Evolutionary conservation across 164 flowering plant genomes (phyloP), one percentile per base, ranked within the genome.

Genomic region (Magnolia sinica): DNA sequence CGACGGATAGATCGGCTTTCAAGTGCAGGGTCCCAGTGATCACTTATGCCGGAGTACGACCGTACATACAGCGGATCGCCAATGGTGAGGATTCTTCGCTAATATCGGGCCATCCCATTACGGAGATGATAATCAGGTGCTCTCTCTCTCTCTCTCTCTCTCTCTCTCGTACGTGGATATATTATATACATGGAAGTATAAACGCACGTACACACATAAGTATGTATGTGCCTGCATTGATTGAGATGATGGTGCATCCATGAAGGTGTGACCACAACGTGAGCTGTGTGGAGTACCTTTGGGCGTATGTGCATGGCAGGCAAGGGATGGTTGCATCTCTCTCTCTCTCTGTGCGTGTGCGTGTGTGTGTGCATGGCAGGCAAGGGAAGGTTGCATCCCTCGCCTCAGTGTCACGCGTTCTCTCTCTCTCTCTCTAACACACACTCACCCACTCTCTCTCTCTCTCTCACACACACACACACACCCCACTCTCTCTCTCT

Each of bases 41-140:
- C 9, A 85, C 83, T 65, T 94, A 94, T 61, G 82, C 82, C 66
- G 77, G 72, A 29, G 82, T 92, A 51, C 85, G 75, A 24, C 97
- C 98, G 31, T 89, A 87, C 76, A 88, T 94, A 71, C 88, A 87
- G 24, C 81, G 92, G 74, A 91, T 94, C 61, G 91, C 89, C 23
- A 83, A 88, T 78, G 96, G 98, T 0, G 94, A 91, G 79, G 87
- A 84, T 72, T 89, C 86, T 18, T 81, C 89, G 51, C 87, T 94
- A 72, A 77, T 92, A 10, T 84, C 94, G 2, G 85, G 85, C 22
- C 91, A 86, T 51, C 92, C 92, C 22, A 87, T 94, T 22, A 86
- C 90, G 27, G 97, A 94, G 80, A 83, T 94, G 90, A 58, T 94
- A 51, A 83, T 89, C 91, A 94, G 98, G 98, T 91, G 27, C 68